Base-by-base conservation (phyloP, 139 green algal genomes). In the Coelastrella sp. region DNA sequence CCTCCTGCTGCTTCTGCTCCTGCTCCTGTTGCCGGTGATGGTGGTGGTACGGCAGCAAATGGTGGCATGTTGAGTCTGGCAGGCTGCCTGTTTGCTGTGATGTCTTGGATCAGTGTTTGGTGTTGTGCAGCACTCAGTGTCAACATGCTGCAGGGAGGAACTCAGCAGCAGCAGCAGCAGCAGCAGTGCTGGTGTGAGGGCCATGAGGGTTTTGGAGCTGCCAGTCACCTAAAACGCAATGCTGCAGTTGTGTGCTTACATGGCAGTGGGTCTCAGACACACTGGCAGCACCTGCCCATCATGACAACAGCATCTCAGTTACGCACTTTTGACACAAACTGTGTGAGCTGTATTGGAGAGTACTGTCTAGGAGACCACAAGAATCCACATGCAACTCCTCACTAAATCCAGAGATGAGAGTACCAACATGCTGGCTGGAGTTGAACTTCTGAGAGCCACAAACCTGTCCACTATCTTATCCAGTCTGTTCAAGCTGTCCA, bases 401-500 rank as follows among this genome's bases (percentile, higher is more conserved):
- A 75, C 17, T 20, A 4, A 75, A 1, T 6, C 1, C 66, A 20
- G 66, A 19, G 66, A 19, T 20, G 17, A 20, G 19, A 20, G 66
- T 20, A 20, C 66, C 66, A 20, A 75, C 66, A 75, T 20, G 66
- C 66, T 75, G 66, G 17, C 35, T 49, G 35, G 35, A 49, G 35
- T 49, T 81, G 74, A 8, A 6, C 35, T 49, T 49, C 35, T 49
- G 35, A 49, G 35, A 59, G 17, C 1, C 35, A 7, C 83, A 27
- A 27, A 88, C 84, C 84, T 49, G 7, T 88, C 68, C 3, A 88
- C 68, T 4, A 88, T 35, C 6, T 66, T 73, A 15, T 88, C 49
- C 25, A 88, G n/a, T 60, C 49, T 10, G 8, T 81, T 63, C 78
- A 88, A 57, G 22, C 78, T 66, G 49, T 88, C 84, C 24, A 88